Evolutionary conservation across 371 early-diverging fungal species (phyloP).

Genomic region (Entomophthora muscae): DNA sequence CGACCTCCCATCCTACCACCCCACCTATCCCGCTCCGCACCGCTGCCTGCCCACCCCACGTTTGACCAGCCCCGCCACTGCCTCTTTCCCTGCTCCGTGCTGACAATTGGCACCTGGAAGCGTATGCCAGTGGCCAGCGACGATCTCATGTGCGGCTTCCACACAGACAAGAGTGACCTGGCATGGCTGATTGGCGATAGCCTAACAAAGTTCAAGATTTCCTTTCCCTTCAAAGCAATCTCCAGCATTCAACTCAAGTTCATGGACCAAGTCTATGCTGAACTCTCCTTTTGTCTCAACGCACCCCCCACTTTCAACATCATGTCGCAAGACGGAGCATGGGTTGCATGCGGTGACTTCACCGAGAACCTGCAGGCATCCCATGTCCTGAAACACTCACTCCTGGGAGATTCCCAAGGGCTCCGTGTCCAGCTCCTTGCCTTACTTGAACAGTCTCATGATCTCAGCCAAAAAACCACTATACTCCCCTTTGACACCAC

Average conservation of each 20-base stretch:
- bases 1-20: constrained; percentile 1
- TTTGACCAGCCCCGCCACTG: not conserved
- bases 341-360: constrained; percentile 3
- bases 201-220: constrained; percentile 2
- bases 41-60: not conserved
- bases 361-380: constrained; percentile 5
- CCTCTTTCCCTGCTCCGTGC: constrained; percentile 25
- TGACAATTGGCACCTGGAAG: constrained; percentile 56
- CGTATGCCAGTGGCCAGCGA: constrained; percentile 35
- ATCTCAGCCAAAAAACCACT: not conserved
- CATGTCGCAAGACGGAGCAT: not conserved
- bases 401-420: not conserved
- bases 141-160: constrained; percentile 27
- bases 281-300: not conserved
- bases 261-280: not conserved
- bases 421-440: constrained; percentile 1
- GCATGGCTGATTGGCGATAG: constrained; percentile 6
- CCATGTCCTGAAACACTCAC: not conserved
- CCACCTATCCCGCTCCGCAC: not conserved
- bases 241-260: not conserved
- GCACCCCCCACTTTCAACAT: constrained; percentile 3
- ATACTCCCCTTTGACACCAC: not conserved
- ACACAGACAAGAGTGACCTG: not conserved
- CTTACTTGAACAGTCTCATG: not conserved
- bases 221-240: not conserved